Base-by-base conservation (phyloP, 495 filamentous ascomycete species). In the Penicillium pancosmium region DNA sequence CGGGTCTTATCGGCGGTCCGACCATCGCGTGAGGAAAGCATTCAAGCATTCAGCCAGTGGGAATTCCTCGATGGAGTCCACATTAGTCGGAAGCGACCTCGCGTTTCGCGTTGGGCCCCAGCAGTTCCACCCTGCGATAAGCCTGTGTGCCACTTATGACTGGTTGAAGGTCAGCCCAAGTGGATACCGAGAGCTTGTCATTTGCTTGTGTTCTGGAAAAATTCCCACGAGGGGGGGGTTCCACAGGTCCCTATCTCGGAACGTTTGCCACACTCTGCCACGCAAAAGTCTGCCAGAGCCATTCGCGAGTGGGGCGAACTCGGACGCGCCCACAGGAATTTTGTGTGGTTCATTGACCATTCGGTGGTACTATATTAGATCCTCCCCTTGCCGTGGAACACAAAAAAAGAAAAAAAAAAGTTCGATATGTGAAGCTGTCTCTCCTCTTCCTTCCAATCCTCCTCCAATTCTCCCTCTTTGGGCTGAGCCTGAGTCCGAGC, bases 201-300 rank as follows among this genome's bases (percentile, higher is more conserved):
- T 67, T 69, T 67, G 64, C 52, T 67, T 65, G 50, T 57, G 59
- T 65, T 52, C 18, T 59, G 56, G 61, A 60, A 62, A 52, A 57
- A 55, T 48, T 55, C 49, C 43, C 44, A 36, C 15, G 31, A 25
- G 47, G 48, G 51, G 48, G 51, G 35, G 40, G 19, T 21, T 2
- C 19, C 19, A 21, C 19, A 21, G 19, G 19, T 15, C 41, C 41
- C 41, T 44, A 44, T 44, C 41, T 44, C 41, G 41, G 41, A n/a
- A 57, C 62, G 54, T 52, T 52, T 49, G 61, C 62, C 64, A 67
- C 46, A 21, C 46, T n/a, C n/a, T n/a, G n/a, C n/a, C n/a, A n/a
- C n/a, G n/a, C n/a, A n/a, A 48, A n/a, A 48, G 59, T 52, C 34
- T 48, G 40, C 48, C 38, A 44, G 23, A 3, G 23, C 23, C 23